Conservation (phyloP, 495 filamentous ascomycete genomes). For the Staphylotrichum tortipilum region DNA sequence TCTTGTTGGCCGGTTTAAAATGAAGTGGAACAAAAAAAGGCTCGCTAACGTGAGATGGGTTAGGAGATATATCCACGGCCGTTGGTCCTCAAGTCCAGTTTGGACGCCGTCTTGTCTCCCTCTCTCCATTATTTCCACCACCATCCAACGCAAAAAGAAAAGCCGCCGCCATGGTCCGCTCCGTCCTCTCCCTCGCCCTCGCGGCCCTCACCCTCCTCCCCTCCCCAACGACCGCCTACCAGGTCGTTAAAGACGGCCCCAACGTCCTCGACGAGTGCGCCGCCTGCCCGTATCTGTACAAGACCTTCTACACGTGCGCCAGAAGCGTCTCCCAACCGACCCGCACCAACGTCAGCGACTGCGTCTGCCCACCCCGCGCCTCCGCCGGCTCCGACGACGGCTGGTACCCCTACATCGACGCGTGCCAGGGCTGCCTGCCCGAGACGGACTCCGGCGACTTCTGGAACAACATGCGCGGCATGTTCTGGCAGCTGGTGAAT, state of each 20-base stretch:
- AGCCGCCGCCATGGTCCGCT: not conserved
- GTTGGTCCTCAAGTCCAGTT: not conserved
- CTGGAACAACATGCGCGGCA: not conserved
- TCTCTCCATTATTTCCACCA: not conserved
- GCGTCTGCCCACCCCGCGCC: not conserved
- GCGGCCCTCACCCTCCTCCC: not conserved
- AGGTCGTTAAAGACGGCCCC: not conserved
- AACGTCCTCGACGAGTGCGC: not conserved
- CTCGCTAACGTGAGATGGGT: not conserved
- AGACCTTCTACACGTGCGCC: not conserved
- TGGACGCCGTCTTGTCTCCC: not conserved
- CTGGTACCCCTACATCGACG: constrained; percentile 4
- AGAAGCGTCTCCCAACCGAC: not conserved
- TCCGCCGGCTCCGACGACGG: not conserved
- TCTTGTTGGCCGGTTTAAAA: not conserved
- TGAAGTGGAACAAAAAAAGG: not conserved
- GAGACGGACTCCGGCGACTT: not conserved
- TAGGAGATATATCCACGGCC: not conserved
- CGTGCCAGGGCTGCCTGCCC: not conserved
- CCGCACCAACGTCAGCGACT: not conserved
- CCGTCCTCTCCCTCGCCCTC: not conserved
- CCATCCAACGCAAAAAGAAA: not conserved
- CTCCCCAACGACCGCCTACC: not conserved
- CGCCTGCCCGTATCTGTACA: not conserved
- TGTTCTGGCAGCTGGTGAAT: not conserved